Conservation (phyloP, 2,329 filamentous ascomycete genomes). For the Macroventuria anomochaeta region DNA sequence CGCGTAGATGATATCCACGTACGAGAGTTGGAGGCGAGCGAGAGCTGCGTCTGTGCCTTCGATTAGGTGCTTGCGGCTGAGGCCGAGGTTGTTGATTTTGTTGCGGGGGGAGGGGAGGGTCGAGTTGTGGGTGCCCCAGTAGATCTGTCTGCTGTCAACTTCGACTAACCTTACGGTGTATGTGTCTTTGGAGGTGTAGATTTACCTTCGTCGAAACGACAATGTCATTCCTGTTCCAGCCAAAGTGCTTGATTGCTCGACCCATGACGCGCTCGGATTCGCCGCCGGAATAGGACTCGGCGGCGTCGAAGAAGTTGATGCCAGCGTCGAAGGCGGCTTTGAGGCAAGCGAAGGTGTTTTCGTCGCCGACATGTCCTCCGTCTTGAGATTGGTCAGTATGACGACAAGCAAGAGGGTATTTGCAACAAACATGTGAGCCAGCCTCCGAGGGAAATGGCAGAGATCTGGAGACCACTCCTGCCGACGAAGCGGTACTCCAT, state of each 20-base stretch:
- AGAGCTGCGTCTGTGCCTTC: constrained; percentile 69
- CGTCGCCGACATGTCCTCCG: constrained; percentile 73
- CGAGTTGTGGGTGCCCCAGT: constrained; percentile 67
- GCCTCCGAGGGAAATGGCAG: constrained; percentile 69
- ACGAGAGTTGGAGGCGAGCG: constrained; percentile 64
- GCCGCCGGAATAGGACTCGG: constrained; percentile 61
- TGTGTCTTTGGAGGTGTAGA: neutral
- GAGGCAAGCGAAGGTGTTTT: constrained; percentile 63
- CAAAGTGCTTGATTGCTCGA: constrained; percentile 62
- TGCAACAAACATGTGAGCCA: constrained; percentile 62
- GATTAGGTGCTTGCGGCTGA: constrained; percentile 73
- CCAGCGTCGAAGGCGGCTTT: constrained; percentile 64
- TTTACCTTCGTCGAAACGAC: constrained; percentile 65
- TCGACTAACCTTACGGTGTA: too few species aligned
- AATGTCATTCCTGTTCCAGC: constrained; percentile 64
- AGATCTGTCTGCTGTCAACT: too few species aligned
- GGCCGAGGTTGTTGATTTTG: constrained; percentile 70
- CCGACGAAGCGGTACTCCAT: constrained; percentile 78
- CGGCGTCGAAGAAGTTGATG: constrained; percentile 68
- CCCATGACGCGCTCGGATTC: constrained; percentile 64
- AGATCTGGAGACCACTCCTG: constrained; percentile 75
- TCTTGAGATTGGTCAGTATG: constrained; percentile 40
- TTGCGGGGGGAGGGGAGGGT: constrained; percentile 55
- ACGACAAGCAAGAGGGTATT: neutral
- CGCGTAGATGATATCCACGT: constrained; percentile 73